Percentiles rank a stretch among this genome's conserved stretches.
phyloP scores from a whole-genome alignment of 345 rosid species.

The Eucalyptus cladocalyx region DNA sequence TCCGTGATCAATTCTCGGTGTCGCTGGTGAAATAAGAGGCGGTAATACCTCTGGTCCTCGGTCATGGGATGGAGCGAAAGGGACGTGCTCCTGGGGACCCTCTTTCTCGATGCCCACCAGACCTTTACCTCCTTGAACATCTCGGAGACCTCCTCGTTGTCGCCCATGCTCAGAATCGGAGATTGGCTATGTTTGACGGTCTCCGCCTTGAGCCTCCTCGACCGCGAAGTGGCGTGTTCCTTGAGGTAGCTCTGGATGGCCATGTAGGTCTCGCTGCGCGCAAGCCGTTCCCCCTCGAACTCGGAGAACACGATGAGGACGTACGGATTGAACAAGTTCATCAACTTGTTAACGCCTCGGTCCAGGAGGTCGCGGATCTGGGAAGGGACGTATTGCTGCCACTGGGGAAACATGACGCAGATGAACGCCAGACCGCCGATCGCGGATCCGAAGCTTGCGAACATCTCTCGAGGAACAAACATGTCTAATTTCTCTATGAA shows the following conservation, averaged over 20 bases:
- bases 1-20: conserved; percentile 19
- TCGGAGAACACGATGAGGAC: conserved; percentile 31
- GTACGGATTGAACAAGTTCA: conserved; percentile 18
- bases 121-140: conserved; percentile 17
- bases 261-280: conserved; percentile 18
- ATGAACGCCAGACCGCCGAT: not conserved
- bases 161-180: conserved; percentile 27
- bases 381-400: conserved; percentile 11
- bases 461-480: not conserved
- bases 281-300: conserved; percentile 12
- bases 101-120: conserved; percentile 28
- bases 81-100: not conserved
- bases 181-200: conserved; percentile 17
- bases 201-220: conserved; percentile 39
- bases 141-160: conserved; percentile 28
- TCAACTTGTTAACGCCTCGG: not conserved
- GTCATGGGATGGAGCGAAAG: conserved; percentile 11
- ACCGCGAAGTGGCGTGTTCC: conserved; percentile 11
- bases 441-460: not conserved
- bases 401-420: conserved; percentile 1
- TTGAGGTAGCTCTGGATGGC: conserved; percentile 31
- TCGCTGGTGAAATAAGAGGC: conserved; percentile 25
- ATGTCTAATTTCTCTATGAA: not conserved
- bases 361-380: conserved; percentile 1
- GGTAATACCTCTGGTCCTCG: conserved; percentile 19